Evolutionary conservation across 768 basidiomycete genomes (phyloP), one percentile per base, ranked within the genome.

Genomic region (Kwoniella sp.): DNA sequence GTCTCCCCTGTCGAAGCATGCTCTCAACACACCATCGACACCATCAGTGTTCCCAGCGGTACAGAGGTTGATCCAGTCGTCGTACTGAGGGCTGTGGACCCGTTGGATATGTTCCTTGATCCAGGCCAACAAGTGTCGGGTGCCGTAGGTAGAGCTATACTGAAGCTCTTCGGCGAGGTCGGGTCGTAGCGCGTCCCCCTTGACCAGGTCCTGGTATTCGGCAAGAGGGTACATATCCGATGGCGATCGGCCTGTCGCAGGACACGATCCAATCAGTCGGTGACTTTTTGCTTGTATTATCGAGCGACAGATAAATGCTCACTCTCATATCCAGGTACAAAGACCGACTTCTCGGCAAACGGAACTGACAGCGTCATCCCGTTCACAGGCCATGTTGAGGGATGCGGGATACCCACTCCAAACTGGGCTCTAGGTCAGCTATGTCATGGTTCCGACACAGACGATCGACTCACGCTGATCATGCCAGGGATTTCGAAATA

Each of bases 41-140:
- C 86, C 89, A 73, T 89, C 90, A 0, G 89, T 91, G 73, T 89
- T 90, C 15, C 90, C 90, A 20, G 84, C 83, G 61, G 88, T 85
- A 0, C 87, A 72, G 23, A 89, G 74, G 4, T 83, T 84, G 1
- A 81, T 73, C 72, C 82, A 89, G 71, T 90, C 84, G 4, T 78
- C 72, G 76, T 89, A 90, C 2, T 79, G 86, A 1, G 73, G 67
- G 51, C 82, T 29, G 54, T 76, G 75, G 47, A 72, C 57, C 9
- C 73, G 65, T 45, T 62, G 15, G 28, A 72, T 59, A 34, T 73
- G 73, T 52, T 76, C 75, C 30, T 61, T 70, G 48, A 70, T 50
- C 72, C 72, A 76, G 8, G 34, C n/a, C 28, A 69, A 26, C 28
- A 72, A 57, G 57, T 73, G 73, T 7, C 61, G 61, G 3, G 69